Evolutionary conservation across 495 filamentous ascomycete genomes (phyloP), one percentile per base, ranked within the genome.

Genomic region (Penicillium canescens): DNA sequence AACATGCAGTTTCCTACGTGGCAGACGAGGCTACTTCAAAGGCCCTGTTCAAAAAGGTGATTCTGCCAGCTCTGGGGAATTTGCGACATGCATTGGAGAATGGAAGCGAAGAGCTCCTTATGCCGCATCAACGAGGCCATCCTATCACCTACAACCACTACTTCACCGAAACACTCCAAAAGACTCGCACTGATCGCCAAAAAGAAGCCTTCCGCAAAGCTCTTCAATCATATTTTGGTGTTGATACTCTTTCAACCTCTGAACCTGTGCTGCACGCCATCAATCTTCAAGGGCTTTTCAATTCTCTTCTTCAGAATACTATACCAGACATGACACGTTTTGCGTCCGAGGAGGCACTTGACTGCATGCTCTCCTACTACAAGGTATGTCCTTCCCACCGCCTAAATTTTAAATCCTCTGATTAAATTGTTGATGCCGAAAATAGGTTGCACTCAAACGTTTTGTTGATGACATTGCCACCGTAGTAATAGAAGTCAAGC

Each of bases 401-500:
- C 45, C 21, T 60, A 31, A 3, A 6, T 31, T 14, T n/a, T n/a
- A 14, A n/a, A 14, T 42, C 33, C 38, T 55, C 40, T 50, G 11
- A 52, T 34, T 36, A 44, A 44, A 6, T 16, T 31, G 24, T 33
- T 44, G 8, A 33, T 44, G 24, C 6, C 42, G 4, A 24, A 48
- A 21, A 35, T 46, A 86, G 85, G 83, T 88, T 61, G 82, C 85
- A 1, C 48, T 85, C 34, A 83, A 85, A 64, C 70, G 73, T 3
- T 85, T 89, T 60, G 64, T 86, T 33, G 84, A 88, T 44, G 77
- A 84, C 42, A 59, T 87, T 33, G 72, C 80, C 12, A 73, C 77
- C 13, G 66, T 81, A 46, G 81, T 81, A 2, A 74, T 86, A 21
- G 84, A 87, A 54, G 51, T 58, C 13, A 75, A 74, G 52, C 71